Evolutionary conservation across 495 filamentous ascomycete genomes (phyloP).

Genomic region (Baudoinia panamericana): DNA sequence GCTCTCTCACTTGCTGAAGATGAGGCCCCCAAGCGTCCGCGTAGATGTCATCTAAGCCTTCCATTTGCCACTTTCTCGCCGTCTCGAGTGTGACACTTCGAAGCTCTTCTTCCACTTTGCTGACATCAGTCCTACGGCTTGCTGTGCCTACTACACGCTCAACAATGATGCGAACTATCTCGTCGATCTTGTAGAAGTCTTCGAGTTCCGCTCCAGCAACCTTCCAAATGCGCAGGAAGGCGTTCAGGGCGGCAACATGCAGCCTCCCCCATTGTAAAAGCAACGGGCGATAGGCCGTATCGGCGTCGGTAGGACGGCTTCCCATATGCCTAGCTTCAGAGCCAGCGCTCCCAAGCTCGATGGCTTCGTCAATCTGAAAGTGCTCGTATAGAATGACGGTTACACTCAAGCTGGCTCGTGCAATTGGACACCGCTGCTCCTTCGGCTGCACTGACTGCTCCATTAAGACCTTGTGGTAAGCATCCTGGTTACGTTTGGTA

Average conservation of each 20-base stretch:
- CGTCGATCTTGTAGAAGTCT: constrained; percentile 85
- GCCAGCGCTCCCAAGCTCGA: neutral
- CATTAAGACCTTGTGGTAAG: constrained; percentile 73
- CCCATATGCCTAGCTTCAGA: too few species aligned
- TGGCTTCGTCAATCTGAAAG: constrained; percentile 75
- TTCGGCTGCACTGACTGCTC: constrained; percentile 70
- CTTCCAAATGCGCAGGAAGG: constrained; percentile 89
- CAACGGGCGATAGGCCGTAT: constrained; percentile 76
- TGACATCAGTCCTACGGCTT: constrained; percentile 67
- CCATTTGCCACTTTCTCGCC: constrained; percentile 85
- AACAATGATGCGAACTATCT: constrained; percentile 79
- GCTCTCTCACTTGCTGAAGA: constrained; percentile 75
- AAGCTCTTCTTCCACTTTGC: constrained; percentile 81
- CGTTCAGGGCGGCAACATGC: constrained; percentile 78
- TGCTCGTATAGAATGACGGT: constrained; percentile 85
- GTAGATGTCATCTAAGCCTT: constrained; percentile 76
- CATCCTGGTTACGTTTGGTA: constrained; percentile 77
- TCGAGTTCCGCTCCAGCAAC: constrained; percentile 65
- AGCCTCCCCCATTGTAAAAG: constrained; percentile 91
- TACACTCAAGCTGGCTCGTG: constrained; percentile 73
- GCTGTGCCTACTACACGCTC: constrained; percentile 84
- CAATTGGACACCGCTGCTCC: constrained; percentile 72
- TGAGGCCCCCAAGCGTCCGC: constrained; percentile 92
- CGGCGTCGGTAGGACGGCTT: constrained; percentile 64
- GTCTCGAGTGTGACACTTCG: constrained; percentile 64